A percentile compares a stretch with the other conserved stretches of the same genome.
Evolutionary conservation across 192 early-diverging fungal genomes (phyloP).

Genomic region (Coemansia umbellata): DNA sequence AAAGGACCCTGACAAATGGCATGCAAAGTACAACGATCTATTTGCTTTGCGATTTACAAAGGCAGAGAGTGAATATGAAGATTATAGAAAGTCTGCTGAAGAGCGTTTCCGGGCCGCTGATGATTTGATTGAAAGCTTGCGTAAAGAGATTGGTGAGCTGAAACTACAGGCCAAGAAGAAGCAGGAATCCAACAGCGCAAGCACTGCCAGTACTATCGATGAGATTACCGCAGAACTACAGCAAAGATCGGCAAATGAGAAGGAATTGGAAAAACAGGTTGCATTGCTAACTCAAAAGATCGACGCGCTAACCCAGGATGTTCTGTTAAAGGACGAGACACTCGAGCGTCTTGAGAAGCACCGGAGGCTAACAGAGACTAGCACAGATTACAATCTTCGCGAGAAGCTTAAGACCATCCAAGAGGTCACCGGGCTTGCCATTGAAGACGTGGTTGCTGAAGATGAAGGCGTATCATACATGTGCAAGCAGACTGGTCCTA

Average conservation of each 20-base stretch:
- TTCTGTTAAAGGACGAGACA: constrained; percentile 36
- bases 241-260: constrained; percentile 12
- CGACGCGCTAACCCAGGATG: constrained; percentile 38
- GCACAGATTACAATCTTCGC: constrained; percentile 47
- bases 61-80: constrained; percentile 35
- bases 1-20: constrained; percentile 28
- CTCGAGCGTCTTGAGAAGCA: constrained; percentile 43
- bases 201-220: neutral
- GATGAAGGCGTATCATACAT: constrained; percentile 45
- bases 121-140: constrained; percentile 27
- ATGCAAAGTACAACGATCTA: constrained; percentile 46
- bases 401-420: constrained; percentile 34
- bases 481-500: constrained; percentile 32
- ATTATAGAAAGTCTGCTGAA: constrained; percentile 24
- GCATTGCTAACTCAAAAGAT: constrained; percentile 29
- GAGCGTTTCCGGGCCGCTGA: constrained; percentile 41
- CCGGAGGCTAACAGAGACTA: constrained; percentile 36
- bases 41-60: constrained; percentile 29
- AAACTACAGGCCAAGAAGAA: constrained; percentile 11
- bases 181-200: constrained; percentile 1
- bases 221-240: neutral
- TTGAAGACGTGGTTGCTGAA: constrained; percentile 40
- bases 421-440: constrained; percentile 34
- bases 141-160: constrained; percentile 23
- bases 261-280: constrained; percentile 37